Evolutionary conservation across 2,329 filamentous ascomycete species (phyloP).

Genomic region (Sclerotinia minor): DNA sequence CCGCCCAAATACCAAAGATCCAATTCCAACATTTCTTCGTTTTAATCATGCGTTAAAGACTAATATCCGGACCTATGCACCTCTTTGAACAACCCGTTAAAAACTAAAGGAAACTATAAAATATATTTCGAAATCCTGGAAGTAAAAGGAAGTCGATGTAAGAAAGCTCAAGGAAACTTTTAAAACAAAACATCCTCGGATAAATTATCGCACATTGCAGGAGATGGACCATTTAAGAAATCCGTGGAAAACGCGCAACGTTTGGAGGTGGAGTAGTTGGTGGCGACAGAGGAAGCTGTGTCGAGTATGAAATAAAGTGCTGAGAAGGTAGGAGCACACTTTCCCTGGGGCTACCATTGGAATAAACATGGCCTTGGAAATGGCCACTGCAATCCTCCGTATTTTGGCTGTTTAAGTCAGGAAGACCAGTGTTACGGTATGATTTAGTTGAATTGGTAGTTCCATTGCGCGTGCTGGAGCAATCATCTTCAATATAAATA

Average conservation of each 20-base stretch:
- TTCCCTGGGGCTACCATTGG: background rate
- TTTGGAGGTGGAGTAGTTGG: background rate
- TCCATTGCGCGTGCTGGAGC: background rate
- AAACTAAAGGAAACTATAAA: slow-evolving; percentile 13
- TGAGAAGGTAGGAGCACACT: background rate
- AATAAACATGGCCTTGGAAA: background rate
- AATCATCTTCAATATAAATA: background rate
- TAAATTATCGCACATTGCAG: background rate
- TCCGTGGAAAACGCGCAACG: background rate
- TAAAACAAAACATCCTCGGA: background rate
- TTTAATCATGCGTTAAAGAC: slow-evolving; percentile 12
- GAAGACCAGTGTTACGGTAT: background rate
- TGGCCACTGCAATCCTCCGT: background rate
- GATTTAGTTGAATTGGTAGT: background rate
- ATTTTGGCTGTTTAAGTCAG: background rate
- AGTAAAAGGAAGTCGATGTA: background rate
- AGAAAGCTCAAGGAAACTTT: slow-evolving; percentile 1
- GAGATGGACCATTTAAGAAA: background rate
- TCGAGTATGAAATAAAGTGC: no score
- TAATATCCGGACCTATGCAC: background rate
- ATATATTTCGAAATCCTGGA: background rate
- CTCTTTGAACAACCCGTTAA: background rate
- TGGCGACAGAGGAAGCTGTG: background rate
- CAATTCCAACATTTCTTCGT: slow-evolving; percentile 10
- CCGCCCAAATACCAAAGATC: background rate